Percentiles rank a stretch among this genome's conserved stretches.
Evolutionary conservation across 768 basidiomycete genomes (phyloP).

Genomic region (Rhodotorula diobovata): DNA sequence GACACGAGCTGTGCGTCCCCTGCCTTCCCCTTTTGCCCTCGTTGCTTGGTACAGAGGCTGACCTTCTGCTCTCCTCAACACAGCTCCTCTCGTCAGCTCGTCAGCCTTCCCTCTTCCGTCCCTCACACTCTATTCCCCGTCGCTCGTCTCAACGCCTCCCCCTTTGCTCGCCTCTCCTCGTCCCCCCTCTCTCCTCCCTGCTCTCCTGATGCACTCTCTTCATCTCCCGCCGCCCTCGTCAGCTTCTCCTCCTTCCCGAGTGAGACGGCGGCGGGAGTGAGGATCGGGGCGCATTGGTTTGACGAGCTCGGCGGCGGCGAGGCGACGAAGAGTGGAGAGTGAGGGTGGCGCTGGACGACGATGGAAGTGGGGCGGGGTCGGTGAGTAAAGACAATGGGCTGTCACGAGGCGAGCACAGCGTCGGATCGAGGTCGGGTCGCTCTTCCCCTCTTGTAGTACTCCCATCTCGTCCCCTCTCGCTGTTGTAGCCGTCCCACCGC

Average conservation of each 20-base stretch:
- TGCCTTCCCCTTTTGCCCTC: not conserved
- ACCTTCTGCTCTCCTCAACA: not conserved
- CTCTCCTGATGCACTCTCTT: not conserved
- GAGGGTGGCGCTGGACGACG: not conserved
- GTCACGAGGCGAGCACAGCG: not conserved
- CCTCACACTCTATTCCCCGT: not conserved
- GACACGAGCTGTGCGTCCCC: not conserved
- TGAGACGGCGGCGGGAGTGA: no score
- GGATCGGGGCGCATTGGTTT: not conserved
- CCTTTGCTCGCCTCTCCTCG: not conserved
- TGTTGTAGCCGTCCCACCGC: not conserved
- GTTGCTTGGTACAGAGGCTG: not conserved
- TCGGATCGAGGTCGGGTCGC: not conserved
- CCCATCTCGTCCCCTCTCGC: not conserved
- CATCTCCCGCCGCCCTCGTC: not conserved
- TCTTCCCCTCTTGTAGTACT: not conserved
- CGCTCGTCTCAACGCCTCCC: not conserved
- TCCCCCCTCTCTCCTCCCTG: not conserved
- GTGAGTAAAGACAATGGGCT: not conserved
- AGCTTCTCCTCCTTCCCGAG: not conserved
- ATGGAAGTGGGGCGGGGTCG: not conserved
- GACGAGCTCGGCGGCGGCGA: constrained; percentile 9
- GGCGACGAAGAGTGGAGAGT: not conserved
- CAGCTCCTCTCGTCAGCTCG: not conserved
- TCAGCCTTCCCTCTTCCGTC: not conserved